Conservation (phyloP, 176 grass and related monocot genomes). For the Eremochloa ophiuroides region DNA sequence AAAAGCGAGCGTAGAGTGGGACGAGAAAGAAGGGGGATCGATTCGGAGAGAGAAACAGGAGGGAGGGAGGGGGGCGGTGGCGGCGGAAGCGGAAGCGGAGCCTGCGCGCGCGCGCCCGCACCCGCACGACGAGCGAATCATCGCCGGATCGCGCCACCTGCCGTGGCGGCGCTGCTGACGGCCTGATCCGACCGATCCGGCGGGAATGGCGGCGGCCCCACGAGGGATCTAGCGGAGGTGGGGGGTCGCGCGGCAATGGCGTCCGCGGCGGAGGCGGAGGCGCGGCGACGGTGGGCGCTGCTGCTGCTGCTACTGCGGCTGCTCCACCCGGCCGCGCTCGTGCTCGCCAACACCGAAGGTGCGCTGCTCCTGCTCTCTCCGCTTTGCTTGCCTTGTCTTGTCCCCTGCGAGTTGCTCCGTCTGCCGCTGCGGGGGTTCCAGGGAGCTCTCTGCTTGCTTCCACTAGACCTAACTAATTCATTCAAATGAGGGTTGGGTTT, state of each 20-base stretch:
- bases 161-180: neutral
- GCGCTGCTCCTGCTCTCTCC: neutral
- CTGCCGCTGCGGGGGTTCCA: neutral
- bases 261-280: slow-evolving; percentile 29
- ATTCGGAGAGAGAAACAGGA: slow-evolving; percentile 16
- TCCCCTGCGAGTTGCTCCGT: neutral
- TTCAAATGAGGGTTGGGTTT: neutral
- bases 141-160: slow-evolving; percentile 12
- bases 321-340: slow-evolving; percentile 40
- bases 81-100: neutral
- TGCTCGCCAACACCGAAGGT: slow-evolving; percentile 89
- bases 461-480: neutral
- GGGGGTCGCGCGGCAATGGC: slow-evolving; percentile 3
- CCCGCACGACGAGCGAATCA: slow-evolving; percentile 23
- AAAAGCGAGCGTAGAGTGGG: slow-evolving; percentile 16
- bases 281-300: slow-evolving; percentile 22
- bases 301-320: slow-evolving; percentile 43
- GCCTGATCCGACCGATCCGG: neutral
- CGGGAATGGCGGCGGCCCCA: slow-evolving; percentile 38
- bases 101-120: neutral
- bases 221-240: slow-evolving; percentile 36
- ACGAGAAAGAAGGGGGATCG: neutral
- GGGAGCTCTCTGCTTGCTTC: neutral
- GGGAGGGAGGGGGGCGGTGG: too few relatives aligned
- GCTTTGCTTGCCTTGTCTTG: too few relatives aligned